Conservation (phyloP, 2,329 filamentous ascomycete genomes). For the Emmonsia crescens region DNA sequence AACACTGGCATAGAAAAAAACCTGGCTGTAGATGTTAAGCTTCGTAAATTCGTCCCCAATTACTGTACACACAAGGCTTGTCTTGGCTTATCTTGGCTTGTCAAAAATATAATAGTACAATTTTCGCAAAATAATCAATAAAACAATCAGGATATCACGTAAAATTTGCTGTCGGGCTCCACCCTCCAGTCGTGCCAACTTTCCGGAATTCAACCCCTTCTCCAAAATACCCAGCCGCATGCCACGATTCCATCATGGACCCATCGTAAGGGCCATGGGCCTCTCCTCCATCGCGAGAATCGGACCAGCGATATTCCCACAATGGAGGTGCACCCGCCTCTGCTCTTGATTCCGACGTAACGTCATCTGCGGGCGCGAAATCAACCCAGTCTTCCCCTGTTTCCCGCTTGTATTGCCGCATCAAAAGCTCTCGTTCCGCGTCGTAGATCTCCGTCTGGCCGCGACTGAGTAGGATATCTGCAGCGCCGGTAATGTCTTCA, state of each 20-base stretch:
- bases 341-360: slow-evolving; percentile 26
- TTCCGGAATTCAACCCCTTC: slow-evolving; percentile 65
- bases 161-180: slow-evolving; percentile 45
- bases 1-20: neutral
- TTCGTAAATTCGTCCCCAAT: neutral
- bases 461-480: slow-evolving; percentile 72
- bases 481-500: slow-evolving; percentile 74
- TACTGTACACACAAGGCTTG: neutral
- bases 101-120: neutral
- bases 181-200: slow-evolving; percentile 44
- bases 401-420: slow-evolving; percentile 72
- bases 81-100: neutral
- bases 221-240: slow-evolving; percentile 82
- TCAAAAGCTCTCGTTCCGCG: slow-evolving; percentile 68
- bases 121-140: neutral
- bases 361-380: slow-evolving; percentile 19
- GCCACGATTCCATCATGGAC: slow-evolving; percentile 80
- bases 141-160: slow-evolving; percentile 15
- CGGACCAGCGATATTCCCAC: slow-evolving; percentile 93
- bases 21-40: neutral
- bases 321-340: slow-evolving; percentile 23
- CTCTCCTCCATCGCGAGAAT: slow-evolving; percentile 67
- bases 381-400: slow-evolving; percentile 78
- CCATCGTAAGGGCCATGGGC: slow-evolving; percentile 82
- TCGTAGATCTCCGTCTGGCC: slow-evolving; percentile 90